Evolutionary conservation across 768 basidiomycete genomes (phyloP), one percentile per base, ranked within the genome.

Genomic region (Nevesoporus exiguus): DNA sequence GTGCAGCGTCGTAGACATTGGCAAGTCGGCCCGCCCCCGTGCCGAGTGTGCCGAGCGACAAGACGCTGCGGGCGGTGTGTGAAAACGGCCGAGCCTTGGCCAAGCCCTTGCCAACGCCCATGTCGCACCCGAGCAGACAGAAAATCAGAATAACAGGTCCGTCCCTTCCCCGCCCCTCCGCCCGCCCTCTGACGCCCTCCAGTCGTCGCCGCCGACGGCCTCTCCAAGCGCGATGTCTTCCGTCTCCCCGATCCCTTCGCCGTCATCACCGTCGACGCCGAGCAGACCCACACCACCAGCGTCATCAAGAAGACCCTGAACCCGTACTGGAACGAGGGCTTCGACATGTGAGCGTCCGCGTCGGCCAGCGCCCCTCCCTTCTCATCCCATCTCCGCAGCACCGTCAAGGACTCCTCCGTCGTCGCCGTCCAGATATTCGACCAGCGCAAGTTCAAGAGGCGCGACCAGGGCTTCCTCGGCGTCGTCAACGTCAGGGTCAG

Each of bases 401-500:
- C 83, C 48, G 96, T 97, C 68, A 96, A 94, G 71, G 97, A 99
- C 62, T 93, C 91, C n/a, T 98, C 95, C 17, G 91, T 98, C 45
- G 83, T 99, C 54, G 93, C 93, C 5, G 95, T 98, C 1, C 97
- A 99, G 74, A 97, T 98, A 64, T 98, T 98, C 62, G 97, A 99
- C 74, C 96, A 98, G 73, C 86, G 93, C 71, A 99, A 99, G 74
- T 98, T 98, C 78, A 99, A 99, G 80, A 82, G 90, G 73, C 86
- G 88, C 65, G 97, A 99, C 70, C 97, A 98, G 69, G 97, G 97
- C 2, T 99, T 99, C 73, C 77, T 99, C 50, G 97, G 97, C 33
- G 96, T 98, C 14, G 95, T 98, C 62, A 99, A 99, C 69, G 81
- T 98, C 60, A 82, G 88, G 61, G 92, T 98, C 56, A 83, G 86